phyloP scores from a whole-genome alignment of 495 filamentous ascomycete species.

The Aspergillus saccharolyticus region DNA sequence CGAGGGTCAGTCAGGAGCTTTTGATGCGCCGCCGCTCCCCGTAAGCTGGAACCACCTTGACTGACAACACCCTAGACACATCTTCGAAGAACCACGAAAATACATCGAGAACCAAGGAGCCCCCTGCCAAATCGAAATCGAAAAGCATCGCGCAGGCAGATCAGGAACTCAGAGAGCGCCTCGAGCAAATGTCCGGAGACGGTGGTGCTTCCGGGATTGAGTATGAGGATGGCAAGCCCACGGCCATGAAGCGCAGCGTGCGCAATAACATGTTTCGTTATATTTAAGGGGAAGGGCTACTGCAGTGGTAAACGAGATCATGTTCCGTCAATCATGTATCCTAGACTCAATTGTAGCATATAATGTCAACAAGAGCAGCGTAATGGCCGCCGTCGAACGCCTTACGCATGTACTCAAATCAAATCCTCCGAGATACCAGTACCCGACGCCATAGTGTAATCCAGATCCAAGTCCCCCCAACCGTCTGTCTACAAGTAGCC shows the following conservation, averaged over 20 bases:
- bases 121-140: conserved; percentile 7
- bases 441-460: not conserved
- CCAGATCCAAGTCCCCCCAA: not conserved
- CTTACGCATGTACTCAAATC: conserved; percentile 5
- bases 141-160: conserved; percentile 61
- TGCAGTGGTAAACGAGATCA: not conserved
- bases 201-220: conserved; percentile 76
- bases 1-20: not conserved
- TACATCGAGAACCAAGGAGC: conserved; percentile 2
- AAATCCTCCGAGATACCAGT: conserved; percentile 5
- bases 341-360: not conserved
- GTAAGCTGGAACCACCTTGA: too few species aligned
- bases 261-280: conserved; percentile 75
- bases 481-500: not conserved
- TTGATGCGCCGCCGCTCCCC: too few species aligned
- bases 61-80: conserved; percentile 1
- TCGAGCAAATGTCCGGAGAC: conserved; percentile 66
- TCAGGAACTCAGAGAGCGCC: conserved; percentile 59
- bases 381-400: conserved; percentile 1
- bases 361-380: not conserved
- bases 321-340: not conserved
- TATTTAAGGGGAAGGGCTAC: conserved; percentile 35
- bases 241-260: conserved; percentile 72
- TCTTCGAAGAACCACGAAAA: not conserved
- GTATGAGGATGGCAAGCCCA: conserved; percentile 70